Percentiles rank a stretch among this genome's conserved stretches.
Conservation (phyloP, 176 grass and related monocot genomes). For the Alloteropsis semialata region DNA sequence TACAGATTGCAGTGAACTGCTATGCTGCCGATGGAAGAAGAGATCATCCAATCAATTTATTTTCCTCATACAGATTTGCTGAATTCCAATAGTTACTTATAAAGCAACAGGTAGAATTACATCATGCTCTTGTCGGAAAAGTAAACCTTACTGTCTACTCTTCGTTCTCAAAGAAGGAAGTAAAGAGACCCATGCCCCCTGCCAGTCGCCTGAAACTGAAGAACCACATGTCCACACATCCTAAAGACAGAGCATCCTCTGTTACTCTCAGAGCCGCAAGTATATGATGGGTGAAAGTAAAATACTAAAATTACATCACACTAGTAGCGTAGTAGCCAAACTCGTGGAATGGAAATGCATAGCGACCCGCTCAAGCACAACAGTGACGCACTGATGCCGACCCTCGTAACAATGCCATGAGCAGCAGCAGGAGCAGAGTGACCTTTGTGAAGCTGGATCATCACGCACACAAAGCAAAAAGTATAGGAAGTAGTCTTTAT, state of each 20-base stretch:
- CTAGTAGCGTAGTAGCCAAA: not conserved
- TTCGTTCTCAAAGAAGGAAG: not conserved
- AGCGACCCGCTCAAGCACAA: not conserved
- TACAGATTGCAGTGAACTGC: too few relatives aligned
- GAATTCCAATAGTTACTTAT: not conserved
- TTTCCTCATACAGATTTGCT: too few relatives aligned
- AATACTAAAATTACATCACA: not conserved
- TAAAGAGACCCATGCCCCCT: not conserved
- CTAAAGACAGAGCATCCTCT: not conserved
- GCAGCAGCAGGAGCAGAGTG: not conserved
- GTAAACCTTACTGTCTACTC: not conserved
- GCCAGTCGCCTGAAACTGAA: not conserved
- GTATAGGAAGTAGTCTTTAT: not conserved
- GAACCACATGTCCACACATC: not conserved
- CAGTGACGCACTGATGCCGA: not conserved
- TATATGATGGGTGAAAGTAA: not conserved
- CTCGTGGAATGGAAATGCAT: not conserved
- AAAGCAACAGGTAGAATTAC: not conserved
- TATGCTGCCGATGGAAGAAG: too few relatives aligned
- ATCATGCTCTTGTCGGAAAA: not conserved
- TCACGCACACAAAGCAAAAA: not conserved
- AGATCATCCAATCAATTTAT: too few relatives aligned
- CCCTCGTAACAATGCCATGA: not conserved
- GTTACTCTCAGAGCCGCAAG: not conserved
- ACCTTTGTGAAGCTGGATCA: not conserved